A percentile compares a stretch with the other conserved stretches of the same genome.
Conservation (phyloP, 345 rosid species). For the Triadica sebifera region DNA sequence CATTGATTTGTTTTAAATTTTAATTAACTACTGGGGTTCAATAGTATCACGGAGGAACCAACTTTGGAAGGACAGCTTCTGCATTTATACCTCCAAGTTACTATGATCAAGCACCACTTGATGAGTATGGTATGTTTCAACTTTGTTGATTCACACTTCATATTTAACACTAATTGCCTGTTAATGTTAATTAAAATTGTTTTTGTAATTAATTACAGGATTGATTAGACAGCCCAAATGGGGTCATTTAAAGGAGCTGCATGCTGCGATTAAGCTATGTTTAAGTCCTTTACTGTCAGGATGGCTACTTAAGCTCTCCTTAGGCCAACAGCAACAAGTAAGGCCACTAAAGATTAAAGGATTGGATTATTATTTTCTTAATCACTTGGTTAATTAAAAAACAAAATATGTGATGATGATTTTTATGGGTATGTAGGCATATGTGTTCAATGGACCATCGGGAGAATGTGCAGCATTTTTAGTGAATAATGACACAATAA, state of each 20-base stretch:
- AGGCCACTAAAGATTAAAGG: slow-evolving; percentile 2
- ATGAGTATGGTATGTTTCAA: slow-evolving; percentile 67
- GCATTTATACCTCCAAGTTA: slow-evolving; percentile 58
- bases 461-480: slow-evolving; percentile 67
- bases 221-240: slow-evolving; percentile 69
- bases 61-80: slow-evolving; percentile 65
- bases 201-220: slow-evolving; percentile 33
- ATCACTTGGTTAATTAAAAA: background rate
- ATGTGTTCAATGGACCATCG: slow-evolving; percentile 44
- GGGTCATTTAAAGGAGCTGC: slow-evolving; percentile 78
- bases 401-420: background rate
- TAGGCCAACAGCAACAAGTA: slow-evolving; percentile 63
- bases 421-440: slow-evolving; percentile 39
- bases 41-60: slow-evolving; percentile 94
- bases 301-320: slow-evolving; percentile 19
- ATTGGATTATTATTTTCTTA: background rate
- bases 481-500: slow-evolving; percentile 41
- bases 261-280: slow-evolving; percentile 60
- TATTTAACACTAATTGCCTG: background rate
- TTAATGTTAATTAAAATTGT: background rate
- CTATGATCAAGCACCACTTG: slow-evolving; percentile 79
- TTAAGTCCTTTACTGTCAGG: slow-evolving; percentile 55
- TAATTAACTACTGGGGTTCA: background rate
- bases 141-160: no score
- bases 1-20: background rate